A percentile compares a stretch with the other conserved stretches of the same genome.
Conservation (phyloP, 768 basidiomycete species). For the Mycena alexandri region DNA sequence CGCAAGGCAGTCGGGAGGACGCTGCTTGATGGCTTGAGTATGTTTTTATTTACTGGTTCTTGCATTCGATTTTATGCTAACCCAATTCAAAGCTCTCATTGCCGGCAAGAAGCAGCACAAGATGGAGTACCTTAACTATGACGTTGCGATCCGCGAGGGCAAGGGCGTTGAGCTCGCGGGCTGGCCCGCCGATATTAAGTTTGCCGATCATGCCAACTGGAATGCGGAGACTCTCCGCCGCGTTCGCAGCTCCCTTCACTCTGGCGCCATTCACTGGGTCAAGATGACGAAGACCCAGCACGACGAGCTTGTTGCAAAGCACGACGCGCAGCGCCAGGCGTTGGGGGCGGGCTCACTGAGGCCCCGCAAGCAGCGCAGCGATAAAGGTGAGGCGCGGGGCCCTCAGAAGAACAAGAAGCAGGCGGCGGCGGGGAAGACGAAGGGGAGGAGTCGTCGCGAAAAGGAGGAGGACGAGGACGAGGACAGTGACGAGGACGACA, state of each 20-base stretch:
- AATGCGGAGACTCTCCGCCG: background rate
- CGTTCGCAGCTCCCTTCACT: background rate
- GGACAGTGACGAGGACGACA: background rate
- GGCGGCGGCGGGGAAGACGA: background rate
- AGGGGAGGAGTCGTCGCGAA: background rate
- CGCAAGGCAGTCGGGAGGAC: background rate
- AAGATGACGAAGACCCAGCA: background rate
- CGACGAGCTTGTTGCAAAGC: background rate
- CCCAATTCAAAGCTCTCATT: background rate
- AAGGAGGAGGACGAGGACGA: background rate
- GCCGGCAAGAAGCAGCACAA: background rate
- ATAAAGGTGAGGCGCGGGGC: background rate
- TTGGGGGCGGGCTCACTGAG: background rate
- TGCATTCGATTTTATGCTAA: background rate
- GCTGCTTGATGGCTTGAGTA: background rate
- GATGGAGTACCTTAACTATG: background rate
- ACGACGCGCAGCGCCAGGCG: background rate
- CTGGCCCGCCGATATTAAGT: background rate
- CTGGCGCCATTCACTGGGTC: slow-evolving; percentile 1
- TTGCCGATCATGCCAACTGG: background rate
- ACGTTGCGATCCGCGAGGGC: background rate
- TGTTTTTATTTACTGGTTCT: background rate
- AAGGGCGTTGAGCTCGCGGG: background rate
- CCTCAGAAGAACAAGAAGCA: background rate
- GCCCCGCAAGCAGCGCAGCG: background rate